These are phyloP conservation scores for Tetrastigma voinierianum DNA, from an alignment of 164 flowering plant genomes.

Conservation along the genomic window DNA sequence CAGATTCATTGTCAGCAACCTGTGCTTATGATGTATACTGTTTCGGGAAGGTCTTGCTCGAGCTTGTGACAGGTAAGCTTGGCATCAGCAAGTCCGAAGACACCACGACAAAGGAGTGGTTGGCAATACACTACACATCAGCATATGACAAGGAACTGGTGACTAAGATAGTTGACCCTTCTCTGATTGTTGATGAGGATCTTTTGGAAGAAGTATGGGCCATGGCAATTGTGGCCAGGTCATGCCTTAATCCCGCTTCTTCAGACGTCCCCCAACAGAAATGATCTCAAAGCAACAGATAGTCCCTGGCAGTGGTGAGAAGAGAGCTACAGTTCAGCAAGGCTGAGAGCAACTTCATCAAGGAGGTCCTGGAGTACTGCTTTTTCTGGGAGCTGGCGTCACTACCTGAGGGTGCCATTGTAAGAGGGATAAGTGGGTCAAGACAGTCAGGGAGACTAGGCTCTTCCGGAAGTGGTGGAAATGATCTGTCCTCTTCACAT, in stretches of 20 bases:
- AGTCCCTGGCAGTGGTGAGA: slow-evolving; percentile 83
- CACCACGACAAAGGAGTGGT: slow-evolving; percentile 49
- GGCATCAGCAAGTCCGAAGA: slow-evolving; percentile 69
- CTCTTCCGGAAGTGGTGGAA: slow-evolving; percentile 47
- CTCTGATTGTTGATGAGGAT: slow-evolving; percentile 74
- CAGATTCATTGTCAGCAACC: slow-evolving; percentile 53
- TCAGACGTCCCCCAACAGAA: slow-evolving; percentile 66
- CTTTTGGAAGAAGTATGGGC: slow-evolving; percentile 89
- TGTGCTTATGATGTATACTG: slow-evolving; percentile 84
- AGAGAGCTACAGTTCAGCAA: slow-evolving; percentile 56
- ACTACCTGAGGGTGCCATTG: slow-evolving; percentile 50
- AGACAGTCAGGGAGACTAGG: slow-evolving; percentile 39
- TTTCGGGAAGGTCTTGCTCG: slow-evolving; percentile 87
- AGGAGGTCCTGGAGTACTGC: slow-evolving; percentile 79
- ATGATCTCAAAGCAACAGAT: slow-evolving; percentile 78
- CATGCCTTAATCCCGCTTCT: slow-evolving; percentile 84
- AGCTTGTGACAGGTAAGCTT: slow-evolving; percentile 82
- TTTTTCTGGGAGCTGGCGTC: slow-evolving; percentile 87
- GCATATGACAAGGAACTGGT: slow-evolving; percentile 74
- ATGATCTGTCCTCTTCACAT: slow-evolving; percentile 47
- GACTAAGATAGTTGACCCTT: slow-evolving; percentile 73
- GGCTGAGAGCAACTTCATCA: slow-evolving; percentile 69
- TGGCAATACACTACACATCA: slow-evolving; percentile 63
- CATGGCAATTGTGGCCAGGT: too few species aligned
- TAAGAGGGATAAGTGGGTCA: slow-evolving; percentile 33